Evolutionary conservation across 306 rosid genomes (phyloP).

Genomic region (Acacia crassicarpa): DNA sequence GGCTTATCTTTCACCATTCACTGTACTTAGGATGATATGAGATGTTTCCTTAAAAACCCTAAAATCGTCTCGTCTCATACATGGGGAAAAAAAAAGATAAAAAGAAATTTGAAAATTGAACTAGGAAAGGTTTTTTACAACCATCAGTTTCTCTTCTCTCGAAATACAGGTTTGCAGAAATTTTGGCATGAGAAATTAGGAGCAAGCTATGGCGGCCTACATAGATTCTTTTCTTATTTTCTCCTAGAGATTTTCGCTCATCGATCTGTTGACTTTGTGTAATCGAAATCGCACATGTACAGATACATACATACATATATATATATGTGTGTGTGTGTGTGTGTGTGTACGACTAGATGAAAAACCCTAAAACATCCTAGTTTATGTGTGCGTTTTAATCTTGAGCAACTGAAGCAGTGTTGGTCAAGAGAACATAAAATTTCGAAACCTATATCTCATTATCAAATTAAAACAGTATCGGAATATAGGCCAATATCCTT

Average conservation of each 20-base stretch:
- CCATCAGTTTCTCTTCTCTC: background rate
- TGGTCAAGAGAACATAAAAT: background rate
- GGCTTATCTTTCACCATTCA: background rate
- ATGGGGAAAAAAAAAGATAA: background rate
- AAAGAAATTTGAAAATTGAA: background rate
- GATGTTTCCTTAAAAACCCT: conserved; percentile 26
- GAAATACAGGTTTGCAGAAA: background rate
- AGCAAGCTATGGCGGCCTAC: background rate
- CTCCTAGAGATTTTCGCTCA: background rate
- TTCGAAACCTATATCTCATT: background rate
- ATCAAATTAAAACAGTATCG: too few relatives aligned
- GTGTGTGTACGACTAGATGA: background rate
- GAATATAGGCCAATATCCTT: background rate
- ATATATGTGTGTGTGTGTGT: too few relatives aligned
- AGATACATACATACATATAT: background rate
- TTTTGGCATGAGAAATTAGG: background rate
- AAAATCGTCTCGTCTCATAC: conserved; percentile 8
- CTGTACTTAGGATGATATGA: background rate
- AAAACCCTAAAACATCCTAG: conserved; percentile 19
- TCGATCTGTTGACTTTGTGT: background rate
- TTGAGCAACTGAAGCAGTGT: background rate
- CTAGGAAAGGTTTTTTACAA: background rate
- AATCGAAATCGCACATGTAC: background rate
- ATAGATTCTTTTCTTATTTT: background rate
- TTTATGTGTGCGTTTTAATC: conserved; percentile 7